Conservation (phyloP, 805 yeast species). For the Spathaspora hagerdaliae region DNA sequence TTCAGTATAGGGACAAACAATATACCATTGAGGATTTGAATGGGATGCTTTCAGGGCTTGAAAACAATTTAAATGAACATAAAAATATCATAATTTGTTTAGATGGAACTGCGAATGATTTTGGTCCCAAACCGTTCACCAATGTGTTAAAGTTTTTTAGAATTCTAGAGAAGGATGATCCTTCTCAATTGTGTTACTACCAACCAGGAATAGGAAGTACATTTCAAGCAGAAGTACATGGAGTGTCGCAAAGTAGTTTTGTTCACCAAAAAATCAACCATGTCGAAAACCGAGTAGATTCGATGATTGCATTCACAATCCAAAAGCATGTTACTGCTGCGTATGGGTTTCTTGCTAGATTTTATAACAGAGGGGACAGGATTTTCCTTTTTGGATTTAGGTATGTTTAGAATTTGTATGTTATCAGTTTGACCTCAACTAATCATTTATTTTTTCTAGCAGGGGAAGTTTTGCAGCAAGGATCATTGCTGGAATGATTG, state of each 20-base stretch:
- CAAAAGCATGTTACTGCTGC: constrained; percentile 58
- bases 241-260: constrained; percentile 16
- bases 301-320: constrained; percentile 50
- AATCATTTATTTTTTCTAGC: constrained; percentile 8
- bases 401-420: constrained; percentile 12
- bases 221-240: constrained; percentile 37
- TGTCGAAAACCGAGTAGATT: constrained; percentile 25
- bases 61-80: not conserved
- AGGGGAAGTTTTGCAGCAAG: constrained; percentile 68
- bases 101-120: constrained; percentile 60
- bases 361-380: constrained; percentile 46
- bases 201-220: constrained; percentile 66
- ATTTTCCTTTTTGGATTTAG: constrained; percentile 58
- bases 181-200: constrained; percentile 53
- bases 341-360: constrained; percentile 47
- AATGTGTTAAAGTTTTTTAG: constrained; percentile 52
- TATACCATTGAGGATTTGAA: not conserved
- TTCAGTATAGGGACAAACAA: constrained; percentile 1
- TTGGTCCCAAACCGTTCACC: constrained; percentile 52
- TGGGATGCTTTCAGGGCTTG: not conserved
- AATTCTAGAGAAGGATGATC: constrained; percentile 44
- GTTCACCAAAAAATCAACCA: constrained; percentile 6
- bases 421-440: not conserved
- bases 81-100: constrained; percentile 46
- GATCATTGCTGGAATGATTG: constrained; percentile 62